Evolutionary conservation across 2,329 filamentous ascomycete genomes (phyloP), one percentile per base, ranked within the genome.

Genomic region (Gliomastix tumulicola): DNA sequence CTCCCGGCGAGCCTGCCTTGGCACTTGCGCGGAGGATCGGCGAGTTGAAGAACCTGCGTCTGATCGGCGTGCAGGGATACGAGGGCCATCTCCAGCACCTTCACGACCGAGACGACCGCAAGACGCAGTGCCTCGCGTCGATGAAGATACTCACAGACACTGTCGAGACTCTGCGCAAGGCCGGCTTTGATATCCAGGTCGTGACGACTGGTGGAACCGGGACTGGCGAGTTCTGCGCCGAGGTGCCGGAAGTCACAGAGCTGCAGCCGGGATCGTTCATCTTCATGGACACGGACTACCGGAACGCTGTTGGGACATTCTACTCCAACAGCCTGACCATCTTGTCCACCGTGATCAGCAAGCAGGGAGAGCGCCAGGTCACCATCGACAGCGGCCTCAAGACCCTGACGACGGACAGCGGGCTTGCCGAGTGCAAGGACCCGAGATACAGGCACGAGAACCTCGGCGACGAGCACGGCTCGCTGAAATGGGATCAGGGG

Each of bases 231-330:
- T 73, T 75, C 44, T 74, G 70, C 37, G 69, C 62, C 3, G 60
- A 53, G 0, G 67, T 71, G 0, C 60, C 63, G 0, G 70, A 69
- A 0, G 59, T 75, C 1, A 75, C 69, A 2, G 71, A 75, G 44
- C 54, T 75, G 3, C 71, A 75, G 45, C 71, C 71, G 0, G 71
- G 71, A 0, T 71, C 66, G 0, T 75, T 75, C 40, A 62, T 75
- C 38, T 74, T 75, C 47, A 75, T 75, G 71, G 71, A 75, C 39
- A 71, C 69, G 3, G 71, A 75, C 45, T 75, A 75, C 44, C 62
- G 69, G 4, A 68, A 69, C 35, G 71, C 71, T 1, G 57, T 74
- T 0, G 71, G 71, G 2, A 52, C 56, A 0, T 62, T 63, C 37
- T 75, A 68, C 46, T 55, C 57, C 1, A 66, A 74, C 43, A 71